Evolutionary conservation across 768 basidiomycete genomes (phyloP).

Genomic region (Macrolepiota dolichaula): DNA sequence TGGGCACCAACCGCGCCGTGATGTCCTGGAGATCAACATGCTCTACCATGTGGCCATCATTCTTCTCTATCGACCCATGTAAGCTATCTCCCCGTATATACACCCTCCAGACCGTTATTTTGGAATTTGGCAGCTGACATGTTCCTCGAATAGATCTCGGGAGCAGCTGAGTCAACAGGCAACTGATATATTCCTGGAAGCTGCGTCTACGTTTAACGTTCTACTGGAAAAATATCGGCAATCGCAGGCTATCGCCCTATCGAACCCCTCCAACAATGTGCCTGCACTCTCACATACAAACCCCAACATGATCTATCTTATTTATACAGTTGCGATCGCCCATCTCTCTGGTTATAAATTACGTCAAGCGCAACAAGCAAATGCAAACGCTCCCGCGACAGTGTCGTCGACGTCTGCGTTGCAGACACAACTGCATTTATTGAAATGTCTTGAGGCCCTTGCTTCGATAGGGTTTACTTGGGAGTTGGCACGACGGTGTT

Average conservation of each 20-base stretch:
- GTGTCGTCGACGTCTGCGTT: slow-evolving; percentile 18
- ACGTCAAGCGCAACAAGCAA: slow-evolving; percentile 12
- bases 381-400: background rate
- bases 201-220: slow-evolving; percentile 25
- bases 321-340: slow-evolving; percentile 20
- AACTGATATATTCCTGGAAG: slow-evolving; percentile 18
- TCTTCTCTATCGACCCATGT: slow-evolving; percentile 24
- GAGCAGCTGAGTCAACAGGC: slow-evolving; percentile 15
- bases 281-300: slow-evolving; percentile 16
- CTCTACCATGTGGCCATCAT: slow-evolving; percentile 25
- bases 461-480: slow-evolving; percentile 23
- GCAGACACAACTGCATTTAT: slow-evolving; percentile 24
- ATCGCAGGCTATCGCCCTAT: background rate
- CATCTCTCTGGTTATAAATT: slow-evolving; percentile 16
- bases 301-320: slow-evolving; percentile 21
- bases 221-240: slow-evolving; percentile 24
- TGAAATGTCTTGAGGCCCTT: slow-evolving; percentile 27
- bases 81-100: slow-evolving; percentile 1
- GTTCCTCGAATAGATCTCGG: slow-evolving; percentile 13
- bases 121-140: background rate
- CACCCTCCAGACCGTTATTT: background rate
- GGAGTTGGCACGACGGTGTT: slow-evolving; percentile 24
- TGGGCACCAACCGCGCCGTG: slow-evolving; percentile 20
- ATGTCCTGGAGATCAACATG: slow-evolving; percentile 27
- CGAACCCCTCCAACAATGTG: background rate